A percentile compares a stretch with the other conserved stretches of the same genome.
phyloP scores from a whole-genome alignment of 345 rosid genomes.

The Psidium guajava region DNA sequence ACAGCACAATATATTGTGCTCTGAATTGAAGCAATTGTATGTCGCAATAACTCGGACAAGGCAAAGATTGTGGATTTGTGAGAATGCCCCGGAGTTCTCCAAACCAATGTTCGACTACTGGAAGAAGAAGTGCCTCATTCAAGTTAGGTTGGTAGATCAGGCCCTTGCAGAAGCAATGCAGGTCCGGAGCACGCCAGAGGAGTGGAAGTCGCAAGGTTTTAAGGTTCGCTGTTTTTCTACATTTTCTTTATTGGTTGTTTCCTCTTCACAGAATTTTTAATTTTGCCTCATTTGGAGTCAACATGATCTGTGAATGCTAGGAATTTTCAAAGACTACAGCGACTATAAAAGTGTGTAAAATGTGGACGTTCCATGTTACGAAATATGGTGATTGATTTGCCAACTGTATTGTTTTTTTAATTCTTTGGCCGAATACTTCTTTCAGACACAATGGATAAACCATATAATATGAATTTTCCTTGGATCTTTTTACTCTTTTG shows the following conservation, averaged over 20 bases:
- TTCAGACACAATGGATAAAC: background rate
- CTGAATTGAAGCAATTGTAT: constrained; percentile 22
- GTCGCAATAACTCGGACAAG: constrained; percentile 45
- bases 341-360: background rate
- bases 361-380: background rate
- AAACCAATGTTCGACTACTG: constrained; percentile 18
- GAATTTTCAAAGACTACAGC: background rate
- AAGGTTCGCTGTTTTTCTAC: constrained; percentile 15
- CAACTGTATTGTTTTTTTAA: background rate
- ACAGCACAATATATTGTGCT: constrained; percentile 29
- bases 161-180: constrained; percentile 27
- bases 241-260: background rate
- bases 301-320: background rate
- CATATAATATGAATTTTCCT: background rate
- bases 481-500: background rate
- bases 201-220: constrained; percentile 32
- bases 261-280: background rate
- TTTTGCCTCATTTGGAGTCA: background rate
- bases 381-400: background rate
- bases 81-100: constrained; percentile 16
- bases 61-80: constrained; percentile 50
- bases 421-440: background rate
- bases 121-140: constrained; percentile 14
- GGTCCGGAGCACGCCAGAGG: constrained; percentile 31
- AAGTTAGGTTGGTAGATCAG: constrained; percentile 23